Percentiles rank a stretch among this genome's conserved stretches.
Conservation (phyloP, 306 rosid species). For the Ammopiptanthus mongolicus region DNA sequence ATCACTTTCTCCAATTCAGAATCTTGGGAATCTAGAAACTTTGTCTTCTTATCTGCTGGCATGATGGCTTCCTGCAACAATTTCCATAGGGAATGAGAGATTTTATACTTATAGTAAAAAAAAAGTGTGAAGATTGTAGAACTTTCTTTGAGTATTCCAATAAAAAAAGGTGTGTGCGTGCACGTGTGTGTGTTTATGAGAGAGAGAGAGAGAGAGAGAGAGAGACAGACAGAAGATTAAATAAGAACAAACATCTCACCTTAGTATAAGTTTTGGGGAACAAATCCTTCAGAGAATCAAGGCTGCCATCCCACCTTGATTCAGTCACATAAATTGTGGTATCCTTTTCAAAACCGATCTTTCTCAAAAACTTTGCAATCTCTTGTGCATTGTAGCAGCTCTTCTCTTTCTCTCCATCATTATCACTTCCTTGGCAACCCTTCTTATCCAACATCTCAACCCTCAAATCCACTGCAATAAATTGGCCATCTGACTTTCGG, state of each 20-base stretch:
- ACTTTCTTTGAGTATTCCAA: not conserved
- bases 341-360: constrained; percentile 75
- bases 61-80: constrained; percentile 79
- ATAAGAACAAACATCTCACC: constrained; percentile 41
- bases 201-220: not conserved
- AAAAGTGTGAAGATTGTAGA: not conserved
- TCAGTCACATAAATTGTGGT: constrained; percentile 89
- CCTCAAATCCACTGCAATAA: constrained; percentile 85
- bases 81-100: constrained; percentile 4
- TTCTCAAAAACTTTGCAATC: constrained; percentile 70
- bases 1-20: constrained; percentile 85
- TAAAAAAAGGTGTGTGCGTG: not conserved
- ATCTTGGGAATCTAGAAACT: constrained; percentile 59
- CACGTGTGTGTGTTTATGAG: not conserved
- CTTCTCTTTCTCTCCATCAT: constrained; percentile 56
- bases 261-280: constrained; percentile 89
- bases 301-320: constrained; percentile 85
- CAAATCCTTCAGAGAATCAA: constrained; percentile 81
- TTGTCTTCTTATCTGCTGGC: constrained; percentile 81
- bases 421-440: constrained; percentile 69
- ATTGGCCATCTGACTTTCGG: constrained; percentile 82
- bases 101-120: not conserved
- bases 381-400: constrained; percentile 82
- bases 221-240: not conserved
- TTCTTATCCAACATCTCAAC: constrained; percentile 72